Evolutionary conservation across 2,329 filamentous ascomycete species (phyloP), one percentile per base, ranked within the genome.

Genomic region (Emergomyces orientalis): DNA sequence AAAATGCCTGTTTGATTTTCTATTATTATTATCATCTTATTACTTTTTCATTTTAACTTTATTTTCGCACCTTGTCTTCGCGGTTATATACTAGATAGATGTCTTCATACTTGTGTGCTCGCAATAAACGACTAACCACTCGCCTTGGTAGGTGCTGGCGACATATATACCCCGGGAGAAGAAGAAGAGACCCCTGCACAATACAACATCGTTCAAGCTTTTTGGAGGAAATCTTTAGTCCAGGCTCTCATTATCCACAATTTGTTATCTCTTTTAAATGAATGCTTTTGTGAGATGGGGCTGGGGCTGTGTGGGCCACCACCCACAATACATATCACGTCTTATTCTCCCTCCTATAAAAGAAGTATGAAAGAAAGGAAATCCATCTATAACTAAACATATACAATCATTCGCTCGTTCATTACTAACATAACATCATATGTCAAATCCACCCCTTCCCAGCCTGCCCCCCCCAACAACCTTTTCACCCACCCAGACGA

Each of bases 401-500:
- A 22, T 45, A 45, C 43, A 22, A 5, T 45, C 43, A 7, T 45
- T 22, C 43, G n/a, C 3, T 32, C 17, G 14, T 41, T 17, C 17
- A 45, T 45, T 45, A 45, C 6, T 19, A 45, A 45, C 41, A 45
- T 8, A 17, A 41, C 9, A 13, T 17, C 41, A 4, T 45, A 5
- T 45, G 17, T 17, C 22, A 4, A 41, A 27, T 19, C 37, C 9
- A 9, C 9, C 55, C 55, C 9, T 39, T 41, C 34, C 32, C 37
- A 34, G 54, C 25, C 45, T 32, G 37, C 47, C 47, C 49, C 39
- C 25, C 41, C 62, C n/a, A n/a, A n/a, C n/a, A n/a, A n/a, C 52
- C 22, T 37, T n/a, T 59, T 30, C 47, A 32, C 61, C 32, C 41
- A 51, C 34, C 49, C 52, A 74, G 67, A 59, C 71, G 72, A 65